Conservation (phyloP, 1,284 basidiomycete species). For the Ceratobasidium sp. region DNA sequence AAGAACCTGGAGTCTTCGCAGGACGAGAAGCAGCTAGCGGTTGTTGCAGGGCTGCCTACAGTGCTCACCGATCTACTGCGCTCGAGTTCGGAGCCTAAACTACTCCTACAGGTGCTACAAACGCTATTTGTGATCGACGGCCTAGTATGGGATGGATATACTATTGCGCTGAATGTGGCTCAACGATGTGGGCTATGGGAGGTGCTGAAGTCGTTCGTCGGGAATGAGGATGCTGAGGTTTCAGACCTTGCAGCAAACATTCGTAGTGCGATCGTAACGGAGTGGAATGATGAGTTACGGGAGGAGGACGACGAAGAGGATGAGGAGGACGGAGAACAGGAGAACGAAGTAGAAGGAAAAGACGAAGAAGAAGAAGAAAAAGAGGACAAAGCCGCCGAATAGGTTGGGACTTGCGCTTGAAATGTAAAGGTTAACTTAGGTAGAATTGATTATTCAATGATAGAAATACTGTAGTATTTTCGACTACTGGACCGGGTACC, state of each 20-base stretch:
- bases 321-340: not conserved
- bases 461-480: too few relatives aligned
- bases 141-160: not conserved
- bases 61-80: conserved; percentile 10
- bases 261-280: not conserved
- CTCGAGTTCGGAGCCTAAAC: conserved; percentile 7
- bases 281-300: conserved; percentile 8
- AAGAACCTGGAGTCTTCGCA: conserved; percentile 17
- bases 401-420: too few relatives aligned
- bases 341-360: not conserved
- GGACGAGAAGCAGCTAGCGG: conserved; percentile 31
- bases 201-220: conserved; percentile 1
- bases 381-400: not conserved
- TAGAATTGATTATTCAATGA: too few relatives aligned
- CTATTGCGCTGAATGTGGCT: not conserved
- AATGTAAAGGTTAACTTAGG: too few relatives aligned
- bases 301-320: conserved; percentile 9
- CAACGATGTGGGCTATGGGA: conserved; percentile 8
- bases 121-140: conserved; percentile 26
- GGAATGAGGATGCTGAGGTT: conserved; percentile 6
- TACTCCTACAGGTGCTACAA: conserved; percentile 9
- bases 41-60: conserved; percentile 2
- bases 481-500: too few relatives aligned
- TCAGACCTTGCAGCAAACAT: not conserved
- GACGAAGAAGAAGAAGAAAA: not conserved